Percentiles rank a stretch among this genome's conserved stretches.
These are phyloP conservation scores for Gossypium raimondii DNA, from an alignment of 345 rosid genomes.

Conservation along the genomic window DNA sequence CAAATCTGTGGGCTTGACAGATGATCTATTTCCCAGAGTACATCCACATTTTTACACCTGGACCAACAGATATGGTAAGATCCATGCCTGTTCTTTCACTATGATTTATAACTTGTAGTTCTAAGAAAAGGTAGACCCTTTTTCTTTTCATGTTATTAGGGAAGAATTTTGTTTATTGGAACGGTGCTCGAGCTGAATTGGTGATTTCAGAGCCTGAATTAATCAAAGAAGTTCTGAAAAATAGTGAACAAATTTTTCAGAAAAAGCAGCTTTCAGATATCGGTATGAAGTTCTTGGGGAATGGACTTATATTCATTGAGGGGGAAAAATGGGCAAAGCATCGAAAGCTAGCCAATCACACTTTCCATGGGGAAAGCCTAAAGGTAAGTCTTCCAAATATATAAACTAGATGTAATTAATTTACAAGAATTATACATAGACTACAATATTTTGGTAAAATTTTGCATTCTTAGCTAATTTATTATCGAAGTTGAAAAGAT, in stretches of 20 bases:
- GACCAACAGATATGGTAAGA: conserved; percentile 25
- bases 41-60: conserved; percentile 29
- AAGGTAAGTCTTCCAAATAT: conserved; percentile 19
- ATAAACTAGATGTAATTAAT: no score
- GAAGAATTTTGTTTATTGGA: conserved; percentile 35
- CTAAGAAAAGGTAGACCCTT: not conserved
- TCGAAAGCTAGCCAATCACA: conserved; percentile 39
- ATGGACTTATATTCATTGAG: conserved; percentile 28
- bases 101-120: not conserved
- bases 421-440: no score
- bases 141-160: not conserved
- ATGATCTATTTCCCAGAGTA: conserved; percentile 22
- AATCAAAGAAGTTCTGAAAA: conserved; percentile 36
- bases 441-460: no score
- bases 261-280: conserved; percentile 18
- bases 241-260: conserved; percentile 18
- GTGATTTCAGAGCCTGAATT: conserved; percentile 37
- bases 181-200: conserved; percentile 30
- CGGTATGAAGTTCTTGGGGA: conserved; percentile 22
- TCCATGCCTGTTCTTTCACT: not conserved
- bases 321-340: conserved; percentile 41
- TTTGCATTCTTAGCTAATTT: no score
- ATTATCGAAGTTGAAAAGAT: no score
- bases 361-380: conserved; percentile 43
- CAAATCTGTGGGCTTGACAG: conserved; percentile 22